Conservation (phyloP, 768 basidiomycete genomes). For the Podaxis sp. region DNA sequence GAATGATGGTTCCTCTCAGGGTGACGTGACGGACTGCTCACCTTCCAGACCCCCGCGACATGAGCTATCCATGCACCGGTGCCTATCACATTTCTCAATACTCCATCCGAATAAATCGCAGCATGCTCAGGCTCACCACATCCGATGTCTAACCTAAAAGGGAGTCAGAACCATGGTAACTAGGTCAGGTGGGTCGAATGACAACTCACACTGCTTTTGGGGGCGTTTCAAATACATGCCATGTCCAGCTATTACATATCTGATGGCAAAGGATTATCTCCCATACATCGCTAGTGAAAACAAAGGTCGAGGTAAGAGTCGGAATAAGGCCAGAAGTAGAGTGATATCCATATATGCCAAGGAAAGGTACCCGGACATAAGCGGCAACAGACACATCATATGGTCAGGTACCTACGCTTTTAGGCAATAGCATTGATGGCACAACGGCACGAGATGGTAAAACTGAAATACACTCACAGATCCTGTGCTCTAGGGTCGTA, state of each 20-base stretch:
- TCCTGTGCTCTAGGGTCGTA: constrained; percentile 66
- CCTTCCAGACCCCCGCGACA: constrained; percentile 64
- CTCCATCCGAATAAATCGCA: background rate
- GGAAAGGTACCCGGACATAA: background rate
- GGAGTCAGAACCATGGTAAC: background rate
- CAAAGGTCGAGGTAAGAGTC: background rate
- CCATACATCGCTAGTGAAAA: constrained; percentile 60
- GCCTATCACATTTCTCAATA: constrained; percentile 34
- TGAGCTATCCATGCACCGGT: constrained; percentile 76
- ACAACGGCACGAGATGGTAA: background rate
- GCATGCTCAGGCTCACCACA: constrained; percentile 51
- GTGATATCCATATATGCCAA: background rate
- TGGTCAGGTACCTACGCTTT: constrained; percentile 1
- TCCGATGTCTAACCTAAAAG: constrained; percentile 63
- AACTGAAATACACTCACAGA: constrained; percentile 47
- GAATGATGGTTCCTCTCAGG: constrained; percentile 1
- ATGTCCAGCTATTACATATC: constrained; percentile 58
- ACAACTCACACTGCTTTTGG: constrained; percentile 62
- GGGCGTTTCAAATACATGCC: constrained; percentile 60
- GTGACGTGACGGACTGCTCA: constrained; percentile 27
- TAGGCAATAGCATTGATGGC: background rate
- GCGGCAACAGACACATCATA: background rate
- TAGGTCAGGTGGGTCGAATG: constrained; percentile 2
- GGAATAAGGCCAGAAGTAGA: background rate
- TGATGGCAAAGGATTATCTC: constrained; percentile 57